Evolutionary conservation across 208 protist genomes (phyloP), one percentile per base, ranked within the genome.

Genomic region (Trypanosoma platydactyli): DNA sequence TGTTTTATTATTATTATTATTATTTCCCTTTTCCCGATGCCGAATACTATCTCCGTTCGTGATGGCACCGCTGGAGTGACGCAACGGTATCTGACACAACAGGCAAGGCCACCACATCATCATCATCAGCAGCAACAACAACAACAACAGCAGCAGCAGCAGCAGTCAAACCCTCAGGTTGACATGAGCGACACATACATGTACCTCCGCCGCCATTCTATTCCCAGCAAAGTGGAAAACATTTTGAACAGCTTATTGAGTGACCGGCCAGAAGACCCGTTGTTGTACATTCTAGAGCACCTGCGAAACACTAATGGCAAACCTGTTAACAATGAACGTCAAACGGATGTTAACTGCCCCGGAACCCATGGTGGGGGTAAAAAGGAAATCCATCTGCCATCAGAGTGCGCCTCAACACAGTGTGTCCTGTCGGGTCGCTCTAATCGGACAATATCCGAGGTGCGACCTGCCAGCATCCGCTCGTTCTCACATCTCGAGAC

Each of bases 161-260:
- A 56, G 25, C 41, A 55, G 24, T 20, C 11, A 42, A 24, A 41
- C 2, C 68, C 56, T 53, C 55, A 52, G 24, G 40, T 27, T 46
- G 63, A 66, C 41, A 15, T 24, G n/a, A 25, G 45, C 59, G 59
- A 71, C 5, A 33, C 64, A 6, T 58, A 65, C 56, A 13, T 29
- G 29, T 69, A 78, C 49, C 54, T 71, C 18, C 51, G 59, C 25
- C 51, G 33, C 38, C 44, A 74, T 56, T 25, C 38, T 45, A 25
- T 71, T 30, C 46, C 27, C 29, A 55, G 49, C 6, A 70, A 84
- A 27, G 80, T 91, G 22, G 78, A 86, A 40, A 44, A 71, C 29
- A 59, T 91, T 9, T 83, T 83, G 20, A 77, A 74, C 42, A 64
- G 61, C n/a, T 73, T 91, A 20, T 16, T 91, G 13, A 76, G 38